Conservation (phyloP, 352 stramenopile genomes). For the Globisporangium orthogonon region DNA sequence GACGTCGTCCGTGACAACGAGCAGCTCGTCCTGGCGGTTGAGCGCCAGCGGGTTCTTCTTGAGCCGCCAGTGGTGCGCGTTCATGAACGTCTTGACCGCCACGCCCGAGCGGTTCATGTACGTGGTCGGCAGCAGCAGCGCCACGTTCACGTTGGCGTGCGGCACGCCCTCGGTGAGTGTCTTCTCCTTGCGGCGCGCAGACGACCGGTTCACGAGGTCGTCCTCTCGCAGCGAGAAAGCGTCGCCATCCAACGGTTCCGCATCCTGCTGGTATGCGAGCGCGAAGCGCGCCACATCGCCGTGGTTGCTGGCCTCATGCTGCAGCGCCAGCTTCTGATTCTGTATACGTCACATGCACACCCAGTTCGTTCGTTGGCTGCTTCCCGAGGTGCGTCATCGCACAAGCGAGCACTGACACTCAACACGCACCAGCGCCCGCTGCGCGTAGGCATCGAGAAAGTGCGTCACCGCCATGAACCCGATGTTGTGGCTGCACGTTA, state of each 20-base stretch:
- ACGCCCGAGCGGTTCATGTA: constrained; percentile 86
- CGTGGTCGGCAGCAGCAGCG: constrained; percentile 64
- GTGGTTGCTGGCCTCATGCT: constrained; percentile 55
- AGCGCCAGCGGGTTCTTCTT: constrained; percentile 79
- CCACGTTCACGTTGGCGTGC: constrained; percentile 67
- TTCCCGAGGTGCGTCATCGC: neutral
- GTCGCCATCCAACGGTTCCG: constrained; percentile 7
- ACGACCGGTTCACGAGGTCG: constrained; percentile 75
- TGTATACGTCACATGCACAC: constrained; percentile 7
- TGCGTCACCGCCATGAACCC: constrained; percentile 55
- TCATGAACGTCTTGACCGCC: constrained; percentile 74
- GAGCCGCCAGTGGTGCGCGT: constrained; percentile 70
- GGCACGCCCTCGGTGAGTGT: constrained; percentile 70
- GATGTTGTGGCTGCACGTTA: constrained; percentile 63
- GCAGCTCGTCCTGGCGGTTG: constrained; percentile 80
- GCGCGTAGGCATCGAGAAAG: constrained; percentile 62
- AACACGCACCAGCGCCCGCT: constrained; percentile 42
- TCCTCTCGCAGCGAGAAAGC: constrained; percentile 37
- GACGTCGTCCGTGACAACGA: constrained; percentile 80
- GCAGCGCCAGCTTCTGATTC: constrained; percentile 36
- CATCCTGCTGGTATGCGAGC: constrained; percentile 57
- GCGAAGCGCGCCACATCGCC: constrained; percentile 58
- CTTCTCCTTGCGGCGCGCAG: constrained; percentile 64
- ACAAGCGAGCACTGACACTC: neutral
- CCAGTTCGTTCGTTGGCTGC: no score